Evolutionary conservation across 331 rosid species (phyloP), one percentile per base, ranked within the genome.

Genomic region (Spiraea crenata): DNA sequence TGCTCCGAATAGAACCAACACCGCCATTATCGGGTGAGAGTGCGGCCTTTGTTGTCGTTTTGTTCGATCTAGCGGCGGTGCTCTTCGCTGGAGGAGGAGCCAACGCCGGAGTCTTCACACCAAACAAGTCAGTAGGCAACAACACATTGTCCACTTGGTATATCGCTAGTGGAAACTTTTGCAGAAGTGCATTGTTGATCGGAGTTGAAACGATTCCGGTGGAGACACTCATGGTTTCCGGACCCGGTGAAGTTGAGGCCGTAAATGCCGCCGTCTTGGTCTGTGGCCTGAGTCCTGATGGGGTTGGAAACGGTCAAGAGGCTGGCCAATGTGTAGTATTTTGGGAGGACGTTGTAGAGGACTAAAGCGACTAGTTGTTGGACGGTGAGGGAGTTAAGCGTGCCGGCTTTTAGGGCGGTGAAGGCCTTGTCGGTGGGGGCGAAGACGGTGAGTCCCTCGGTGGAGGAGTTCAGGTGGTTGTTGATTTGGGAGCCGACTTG

Each of bases 391-490:
- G 0, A 17, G 68, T 93, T 93, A 17, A 93, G 71, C 47, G 89
- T 68, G 7, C 95, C 99, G 10, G 92, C 3, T 19, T 72, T 60
- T 46, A 92, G 99, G 76, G 61, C 82, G 39, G 49, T 77, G 79
- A 93, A 93, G 72, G 96, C 99, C 44, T 91, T 91, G 82, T 93
- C 97, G 2, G 99, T 91, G 6, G 99, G 99, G 0, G 97, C 96
- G 2, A 93, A 79, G 74, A 93, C 38, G 0, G 91, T 83, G 48
- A 91, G 37, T 25, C 99, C 97, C 5, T 91, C 79, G 0, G 82
- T 19, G 31, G 85, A 79, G 51, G 78, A 74, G 67, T 90, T 90
- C 55, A 93, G 91, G 56, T 91, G 96, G 77, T 57, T 83, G 2
- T 74, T 57, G 34, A 93, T 82, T 77, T 91, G 97, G 19, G 9